Conservation (phyloP, 768 basidiomycete species). For the Phanerochaete sordida region DNA sequence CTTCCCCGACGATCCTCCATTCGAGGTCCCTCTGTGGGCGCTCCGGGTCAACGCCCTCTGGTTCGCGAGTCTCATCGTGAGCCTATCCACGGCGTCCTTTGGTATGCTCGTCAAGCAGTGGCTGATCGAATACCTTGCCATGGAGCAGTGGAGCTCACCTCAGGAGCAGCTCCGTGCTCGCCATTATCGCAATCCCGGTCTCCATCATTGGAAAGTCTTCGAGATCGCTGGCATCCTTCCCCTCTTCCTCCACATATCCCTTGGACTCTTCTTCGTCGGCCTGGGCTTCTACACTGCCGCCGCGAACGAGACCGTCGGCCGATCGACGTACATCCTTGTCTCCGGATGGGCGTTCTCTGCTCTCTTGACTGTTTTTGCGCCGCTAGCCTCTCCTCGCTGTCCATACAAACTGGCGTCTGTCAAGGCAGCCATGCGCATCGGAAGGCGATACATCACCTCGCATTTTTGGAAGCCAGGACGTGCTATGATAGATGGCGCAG, state of each 20-base stretch:
- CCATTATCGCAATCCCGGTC: constrained; percentile 1
- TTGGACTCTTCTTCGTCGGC: constrained; percentile 11
- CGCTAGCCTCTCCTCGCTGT: background rate
- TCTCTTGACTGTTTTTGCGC: background rate
- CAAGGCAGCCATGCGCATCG: no score
- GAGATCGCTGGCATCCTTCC: constrained; percentile 7
- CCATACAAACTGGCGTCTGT: background rate
- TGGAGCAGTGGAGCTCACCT: background rate
- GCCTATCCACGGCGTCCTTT: constrained; percentile 11
- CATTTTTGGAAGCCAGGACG: no score
- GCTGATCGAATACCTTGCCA: constrained; percentile 3
- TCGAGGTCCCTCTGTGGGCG: no score
- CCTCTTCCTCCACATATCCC: constrained; percentile 8
- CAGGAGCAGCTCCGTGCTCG: background rate
- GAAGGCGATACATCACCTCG: no score
- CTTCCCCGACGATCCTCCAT: no score
- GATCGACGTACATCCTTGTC: background rate
- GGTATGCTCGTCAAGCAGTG: constrained; percentile 6
- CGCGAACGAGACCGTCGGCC: background rate
- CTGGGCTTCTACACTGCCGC: background rate
- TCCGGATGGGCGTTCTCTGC: background rate
- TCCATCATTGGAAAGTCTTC: constrained; percentile 10
- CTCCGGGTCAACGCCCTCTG: constrained; percentile 14
- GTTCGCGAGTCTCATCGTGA: constrained; percentile 8
- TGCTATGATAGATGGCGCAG: no score